Evolutionary conservation across 805 yeast species (phyloP), one percentile per base, ranked within the genome.

Genomic region (Lipomyces orientalis): DNA sequence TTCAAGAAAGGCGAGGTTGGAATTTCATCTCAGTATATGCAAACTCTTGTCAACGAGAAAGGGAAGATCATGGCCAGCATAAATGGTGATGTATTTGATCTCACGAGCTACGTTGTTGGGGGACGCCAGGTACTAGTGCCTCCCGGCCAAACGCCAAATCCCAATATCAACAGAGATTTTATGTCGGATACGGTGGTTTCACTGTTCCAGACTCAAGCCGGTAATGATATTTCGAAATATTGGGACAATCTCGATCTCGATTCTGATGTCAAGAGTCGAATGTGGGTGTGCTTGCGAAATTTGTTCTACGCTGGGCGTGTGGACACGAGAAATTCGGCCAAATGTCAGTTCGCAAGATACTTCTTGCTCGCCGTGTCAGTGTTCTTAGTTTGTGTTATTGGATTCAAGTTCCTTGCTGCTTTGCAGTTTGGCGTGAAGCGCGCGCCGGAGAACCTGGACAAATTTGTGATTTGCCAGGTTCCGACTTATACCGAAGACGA

Each of bases 401-500:
- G 73, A 4, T 62, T 79, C 67, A 81, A 81, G 71, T 81, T 81
- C 67, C 14, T 80, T 19, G 82, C 83, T 1, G 83, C 83, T 0
- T 66, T 81, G 58, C 83, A 81, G 64, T 81, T 81, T 63, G 75
- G 78, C 9, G 66, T 75, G 57, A 75, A 68, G 62, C 73, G 71
- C 35, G 71, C 70, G 43, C 81, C 83, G 1, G 83, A 81, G 29
- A 80, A 79, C 34, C 68, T 80, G 10, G 81, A 80, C 64, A 73
- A 76, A 65, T 81, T 81, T 61, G 75, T 80, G 56, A 79, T 81
- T 33, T 78, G 81, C 62, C 83, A 81, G 70, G 84, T 86, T 14
- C 88, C 90, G 2, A 87, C 87, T 58, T 86, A 86, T 73, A 86
- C 89, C 9, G 90, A 86, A 75, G 89, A 85, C 73, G 87, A 83